Percentiles rank a stretch among this genome's conserved stretches.
phyloP scores from a whole-genome alignment of 495 filamentous ascomycete species.

The Penicillium cataractarum region DNA sequence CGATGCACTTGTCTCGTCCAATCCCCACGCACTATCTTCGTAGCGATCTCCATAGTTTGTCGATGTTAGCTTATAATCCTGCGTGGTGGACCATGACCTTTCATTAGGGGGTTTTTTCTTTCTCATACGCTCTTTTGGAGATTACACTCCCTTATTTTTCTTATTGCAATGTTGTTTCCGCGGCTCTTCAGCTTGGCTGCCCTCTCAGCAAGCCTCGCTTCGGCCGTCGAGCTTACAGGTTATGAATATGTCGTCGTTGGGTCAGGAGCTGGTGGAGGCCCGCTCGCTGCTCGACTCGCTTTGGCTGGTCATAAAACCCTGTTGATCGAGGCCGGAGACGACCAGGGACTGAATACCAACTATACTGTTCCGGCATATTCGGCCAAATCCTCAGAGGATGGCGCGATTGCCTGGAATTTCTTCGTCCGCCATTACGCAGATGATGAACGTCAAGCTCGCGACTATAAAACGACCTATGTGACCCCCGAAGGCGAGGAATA shows the following conservation, averaged over 20 bases:
- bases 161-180: slow-evolving; percentile 8
- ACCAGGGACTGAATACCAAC: slow-evolving; percentile 51
- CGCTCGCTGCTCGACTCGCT: slow-evolving; percentile 63
- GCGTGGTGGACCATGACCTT: not conserved
- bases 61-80: not conserved
- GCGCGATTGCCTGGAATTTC: slow-evolving; percentile 48
- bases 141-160: slow-evolving; percentile 4
- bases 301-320: slow-evolving; percentile 61
- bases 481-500: slow-evolving; percentile 44
- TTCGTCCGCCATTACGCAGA: slow-evolving; percentile 52
- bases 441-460: slow-evolving; percentile 39
- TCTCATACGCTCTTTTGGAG: not conserved
- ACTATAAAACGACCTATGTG: slow-evolving; percentile 49
- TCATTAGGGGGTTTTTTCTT: not conserved
- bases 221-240: slow-evolving; percentile 33
- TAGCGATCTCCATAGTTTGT: not conserved
- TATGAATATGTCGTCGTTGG: slow-evolving; percentile 73
- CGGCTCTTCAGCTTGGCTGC: slow-evolving; percentile 16
- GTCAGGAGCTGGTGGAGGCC: slow-evolving; percentile 66
- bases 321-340: slow-evolving; percentile 66
- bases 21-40: not conserved
- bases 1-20: not conserved
- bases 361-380: slow-evolving; percentile 45
- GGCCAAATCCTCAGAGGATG: slow-evolving; percentile 43
- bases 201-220: slow-evolving; percentile 24